Evolutionary conservation across 257 asterid genomes (phyloP), one percentile per base, ranked within the genome.

Genomic region (Sherardia arvensis): DNA sequence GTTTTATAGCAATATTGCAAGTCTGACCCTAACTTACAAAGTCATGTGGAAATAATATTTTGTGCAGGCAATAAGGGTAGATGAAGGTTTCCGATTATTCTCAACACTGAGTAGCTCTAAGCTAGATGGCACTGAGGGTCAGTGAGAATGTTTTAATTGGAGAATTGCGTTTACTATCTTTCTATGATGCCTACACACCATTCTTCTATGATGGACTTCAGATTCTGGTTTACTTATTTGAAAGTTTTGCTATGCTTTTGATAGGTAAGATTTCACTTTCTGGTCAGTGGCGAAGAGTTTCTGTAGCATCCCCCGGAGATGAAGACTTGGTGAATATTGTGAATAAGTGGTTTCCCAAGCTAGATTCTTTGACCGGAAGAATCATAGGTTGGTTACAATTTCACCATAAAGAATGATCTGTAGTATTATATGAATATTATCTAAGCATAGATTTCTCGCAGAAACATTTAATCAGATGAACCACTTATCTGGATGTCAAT

Each of bases 241-340:
- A 14, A 55, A 27, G 25, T 7, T 21, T 26, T 30, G 12, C 28
- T 26, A 27, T 51, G 53, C 45, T 36, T 51, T 67, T 58, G 60
- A 66, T 56, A 92, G 99, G 95, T 57, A 83, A 76, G 73, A 76
- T 72, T 81, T 76, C 83, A 34, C 81, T 90, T 45, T 84, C 91
- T 66, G 87, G 88, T 66, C 78, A 85, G 67, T 93, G 99, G 99
- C 73, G 93, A 88, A 90, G 86, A 74, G 81, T 93, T 58, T 80
- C 78, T 85, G 71, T 87, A 30, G 77, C 79, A 48, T 67, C 85
- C 53, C 83, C 94, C 33, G 72, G 83, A 62, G 74, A 75, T 17
- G 77, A 73, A 66, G 99, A 93, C 69, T 64, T 87, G 77, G 73
- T 78, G 63, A 64, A 68, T 45, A 79, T 93, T 66, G 78, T 89